Conservation (phyloP, 441 rosid genomes). For the Kokia cookei region DNA sequence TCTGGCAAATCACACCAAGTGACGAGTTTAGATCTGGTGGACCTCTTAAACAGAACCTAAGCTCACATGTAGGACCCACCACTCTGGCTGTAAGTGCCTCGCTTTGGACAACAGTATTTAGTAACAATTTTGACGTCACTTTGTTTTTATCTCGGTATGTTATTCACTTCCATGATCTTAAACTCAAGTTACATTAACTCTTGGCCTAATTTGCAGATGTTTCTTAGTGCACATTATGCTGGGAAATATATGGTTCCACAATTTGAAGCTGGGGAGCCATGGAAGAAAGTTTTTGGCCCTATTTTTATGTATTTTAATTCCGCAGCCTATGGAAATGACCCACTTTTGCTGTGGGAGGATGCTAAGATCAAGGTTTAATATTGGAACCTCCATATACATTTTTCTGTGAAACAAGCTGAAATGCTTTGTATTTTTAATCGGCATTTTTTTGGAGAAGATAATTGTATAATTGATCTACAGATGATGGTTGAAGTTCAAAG, state of each 20-base stretch:
- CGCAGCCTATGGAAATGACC: conserved; percentile 32
- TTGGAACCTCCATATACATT: not conserved
- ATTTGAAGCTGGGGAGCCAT: conserved; percentile 44
- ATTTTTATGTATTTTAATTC: conserved; percentile 67
- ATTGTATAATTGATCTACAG: conserved; percentile 18
- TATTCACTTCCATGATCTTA: not conserved
- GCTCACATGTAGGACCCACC: conserved; percentile 80
- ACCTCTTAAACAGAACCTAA: conserved; percentile 65
- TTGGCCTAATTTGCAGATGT: conserved; percentile 29
- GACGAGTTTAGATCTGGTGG: conserved; percentile 77
- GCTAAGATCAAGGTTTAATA: conserved; percentile 58
- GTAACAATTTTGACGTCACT: conserved; percentile 1
- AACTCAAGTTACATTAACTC: conserved; percentile 7
- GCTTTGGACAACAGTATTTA: conserved; percentile 1
- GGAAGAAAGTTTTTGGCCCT: conserved; percentile 83
- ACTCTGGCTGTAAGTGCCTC: conserved; percentile 56
- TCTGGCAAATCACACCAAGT: conserved; percentile 74
- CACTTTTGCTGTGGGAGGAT: conserved; percentile 58
- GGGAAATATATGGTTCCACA: conserved; percentile 51
- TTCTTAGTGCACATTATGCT: conserved; percentile 60
- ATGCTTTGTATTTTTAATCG: conserved; percentile 13
- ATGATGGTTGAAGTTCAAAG: conserved; percentile 51
- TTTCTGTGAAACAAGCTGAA: conserved; percentile 6
- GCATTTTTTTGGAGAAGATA: conserved; percentile 8
- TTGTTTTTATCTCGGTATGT: not conserved